Evolutionary conservation across 2,329 filamentous ascomycete species (phyloP).

Genomic region (Ceratocystis cacaofunesta): DNA sequence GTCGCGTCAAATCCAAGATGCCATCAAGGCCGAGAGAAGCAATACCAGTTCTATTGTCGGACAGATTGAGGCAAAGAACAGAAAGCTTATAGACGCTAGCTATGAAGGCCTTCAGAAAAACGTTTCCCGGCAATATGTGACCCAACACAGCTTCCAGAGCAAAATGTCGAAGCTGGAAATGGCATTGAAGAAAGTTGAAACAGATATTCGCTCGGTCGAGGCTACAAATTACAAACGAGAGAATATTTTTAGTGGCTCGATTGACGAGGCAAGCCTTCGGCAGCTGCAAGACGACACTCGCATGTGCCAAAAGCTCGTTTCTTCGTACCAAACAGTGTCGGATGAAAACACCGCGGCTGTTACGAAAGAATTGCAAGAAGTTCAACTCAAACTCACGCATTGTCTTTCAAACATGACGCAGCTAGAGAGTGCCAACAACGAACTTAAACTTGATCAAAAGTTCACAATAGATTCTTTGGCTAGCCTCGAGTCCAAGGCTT

Average conservation of each 20-base stretch:
- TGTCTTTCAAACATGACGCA: not conserved
- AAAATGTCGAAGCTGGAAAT: not conserved
- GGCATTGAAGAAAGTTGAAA: not conserved
- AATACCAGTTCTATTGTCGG: not conserved
- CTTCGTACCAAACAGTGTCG: not conserved
- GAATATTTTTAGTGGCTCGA: not conserved
- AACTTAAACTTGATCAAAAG: not conserved
- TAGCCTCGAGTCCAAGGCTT: not conserved
- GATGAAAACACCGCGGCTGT: not conserved
- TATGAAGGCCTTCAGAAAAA: not conserved
- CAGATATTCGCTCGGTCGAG: not conserved
- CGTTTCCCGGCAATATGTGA: not conserved
- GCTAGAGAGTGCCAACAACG: not conserved
- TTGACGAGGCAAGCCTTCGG: not conserved
- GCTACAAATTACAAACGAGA: not conserved
- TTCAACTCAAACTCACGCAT: not conserved
- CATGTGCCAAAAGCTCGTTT: not conserved
- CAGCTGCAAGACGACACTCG: not conserved
- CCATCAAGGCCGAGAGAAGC: not conserved
- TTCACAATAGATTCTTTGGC: not conserved
- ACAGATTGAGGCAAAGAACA: not conserved
- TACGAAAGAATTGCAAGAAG: not conserved
- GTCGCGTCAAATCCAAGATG: not conserved
- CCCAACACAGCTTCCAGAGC: not conserved
- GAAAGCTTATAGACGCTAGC: not conserved